Evolutionary conservation across 208 protist species (phyloP), one percentile per base, ranked within the genome.

Genomic region (Histomonas meleagridis): DNA sequence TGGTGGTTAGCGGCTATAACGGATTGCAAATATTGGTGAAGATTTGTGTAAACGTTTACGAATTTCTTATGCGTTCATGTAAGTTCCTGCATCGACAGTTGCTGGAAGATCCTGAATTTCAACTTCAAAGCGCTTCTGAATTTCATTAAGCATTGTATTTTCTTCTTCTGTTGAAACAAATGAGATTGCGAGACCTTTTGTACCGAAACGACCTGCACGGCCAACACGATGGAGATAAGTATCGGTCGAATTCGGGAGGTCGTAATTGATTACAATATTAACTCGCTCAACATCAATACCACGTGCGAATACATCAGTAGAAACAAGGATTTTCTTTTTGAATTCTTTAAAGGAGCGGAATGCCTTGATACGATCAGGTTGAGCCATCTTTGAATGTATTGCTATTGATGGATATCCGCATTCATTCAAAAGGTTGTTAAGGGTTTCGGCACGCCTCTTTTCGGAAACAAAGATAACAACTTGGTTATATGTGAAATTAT

Each of bases 271-370:
- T 51, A 99, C 98, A 60, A 99, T 96, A 95, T 99, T 99, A 91
- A 99, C 97, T 79, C 96, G 95, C 93, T 99, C 97, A 93, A 99
- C 98, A 94, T 99, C 99, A 91, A 99, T 97, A 95, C 99, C 99
- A 92, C 98, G 97, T 76, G 97, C 98, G 93, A 99, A 98, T 62
- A 99, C 94, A 95, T 99, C 98, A 23, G 99, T 99, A 81, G 98
- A 94, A 62, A 99, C 98, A 78, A 99, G 95, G 90, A 99, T 98
- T 86, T 98, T 95, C 48, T 95, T 96, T 92, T 99, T 93, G 95
- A 98, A 98, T 60, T 96, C 95, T 95, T 99, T 99, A 96, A 99
- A 99, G 95, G 95, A 60, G 10, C 94, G n/a, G 92, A 95, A 96
- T 14, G 60, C 40, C 60, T 92, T 26, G 43, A 95, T 93, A 51